Percentiles rank a stretch among this genome's conserved stretches.
These are phyloP conservation scores for Dictyophora rubrovolvata DNA, from an alignment of 768 basidiomycete species.

Conservation along the genomic window DNA sequence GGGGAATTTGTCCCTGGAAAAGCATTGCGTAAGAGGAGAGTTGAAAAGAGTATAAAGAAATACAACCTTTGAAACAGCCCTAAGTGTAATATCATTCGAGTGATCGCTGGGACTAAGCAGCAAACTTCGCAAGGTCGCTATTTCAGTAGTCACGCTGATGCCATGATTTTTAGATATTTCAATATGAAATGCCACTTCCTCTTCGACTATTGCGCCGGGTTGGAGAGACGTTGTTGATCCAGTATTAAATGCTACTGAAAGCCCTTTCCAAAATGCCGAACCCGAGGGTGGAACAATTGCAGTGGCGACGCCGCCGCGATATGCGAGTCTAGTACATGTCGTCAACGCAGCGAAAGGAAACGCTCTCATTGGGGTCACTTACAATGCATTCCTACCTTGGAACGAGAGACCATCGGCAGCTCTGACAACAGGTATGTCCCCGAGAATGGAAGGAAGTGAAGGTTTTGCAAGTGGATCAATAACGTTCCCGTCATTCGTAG, in stretches of 20 bases:
- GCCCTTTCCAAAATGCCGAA: conserved; percentile 42
- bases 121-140: conserved; percentile 59
- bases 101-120: conserved; percentile 35
- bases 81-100: conserved; percentile 50
- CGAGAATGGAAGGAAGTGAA: conserved; percentile 38
- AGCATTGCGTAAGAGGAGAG: not conserved
- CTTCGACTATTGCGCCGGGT: conserved; percentile 48
- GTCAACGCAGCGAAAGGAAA: not conserved
- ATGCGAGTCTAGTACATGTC: conserved; percentile 39
- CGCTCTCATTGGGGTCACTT: conserved; percentile 20
- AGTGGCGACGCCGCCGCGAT: conserved; percentile 54
- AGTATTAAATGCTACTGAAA: conserved; percentile 54
- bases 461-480: conserved; percentile 39
- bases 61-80: conserved; percentile 43
- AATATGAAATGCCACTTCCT: conserved; percentile 55
- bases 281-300: conserved; percentile 43
- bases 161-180: conserved; percentile 32
- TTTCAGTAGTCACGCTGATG: conserved; percentile 69
- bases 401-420: conserved; percentile 54
- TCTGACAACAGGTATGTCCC: conserved; percentile 47
- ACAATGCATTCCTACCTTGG: conserved; percentile 63
- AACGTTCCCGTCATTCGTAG: conserved; percentile 58
- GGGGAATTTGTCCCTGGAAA: conserved; percentile 47
- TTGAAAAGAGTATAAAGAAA: not conserved
- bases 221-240: conserved; percentile 49